A percentile compares a stretch with the other conserved stretches of the same genome.
Evolutionary conservation across 2,329 filamentous ascomycete genomes (phyloP).

Genomic region (Scorias spongiosa): DNA sequence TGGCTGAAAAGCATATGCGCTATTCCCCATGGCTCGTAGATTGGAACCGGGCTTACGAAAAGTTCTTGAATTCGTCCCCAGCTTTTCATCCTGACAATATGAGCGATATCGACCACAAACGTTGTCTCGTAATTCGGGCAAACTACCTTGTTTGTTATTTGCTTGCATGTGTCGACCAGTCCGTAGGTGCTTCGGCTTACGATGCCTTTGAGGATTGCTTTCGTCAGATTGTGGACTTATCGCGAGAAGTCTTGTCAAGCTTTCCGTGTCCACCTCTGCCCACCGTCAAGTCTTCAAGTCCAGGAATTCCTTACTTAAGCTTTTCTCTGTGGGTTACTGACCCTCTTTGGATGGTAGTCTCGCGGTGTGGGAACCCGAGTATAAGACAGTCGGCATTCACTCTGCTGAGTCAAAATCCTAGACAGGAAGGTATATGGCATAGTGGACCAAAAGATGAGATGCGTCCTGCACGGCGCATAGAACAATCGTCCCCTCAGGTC

Average conservation of each 20-base stretch:
- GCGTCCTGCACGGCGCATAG: too few species aligned
- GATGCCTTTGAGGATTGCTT: conserved; percentile 18
- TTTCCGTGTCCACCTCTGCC: conserved; percentile 19
- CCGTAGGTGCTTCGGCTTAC: conserved; percentile 16
- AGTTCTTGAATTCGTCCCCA: conserved; percentile 8
- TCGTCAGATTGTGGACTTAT: conserved; percentile 19
- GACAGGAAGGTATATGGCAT: conserved; percentile 21
- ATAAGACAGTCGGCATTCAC: conserved; percentile 19
- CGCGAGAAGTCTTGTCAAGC: conserved; percentile 17
- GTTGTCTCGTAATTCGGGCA: conserved; percentile 21
- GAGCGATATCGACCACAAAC: conserved; percentile 17
- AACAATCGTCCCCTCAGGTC: background rate
- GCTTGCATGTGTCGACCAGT: conserved; percentile 18
- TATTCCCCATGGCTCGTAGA: conserved; percentile 18
- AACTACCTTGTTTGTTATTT: conserved; percentile 19
- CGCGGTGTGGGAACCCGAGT: conserved; percentile 16
- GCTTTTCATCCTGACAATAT: conserved; percentile 11
- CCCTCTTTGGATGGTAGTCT: conserved; percentile 20
- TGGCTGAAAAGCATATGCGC: conserved; percentile 17
- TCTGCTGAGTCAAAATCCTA: conserved; percentile 17
- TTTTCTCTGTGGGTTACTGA: conserved; percentile 21
- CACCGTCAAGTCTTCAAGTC: conserved; percentile 13
- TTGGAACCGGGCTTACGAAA: conserved; percentile 17
- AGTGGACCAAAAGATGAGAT: conserved; percentile 11
- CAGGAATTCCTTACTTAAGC: conserved; percentile 16